A percentile compares a stretch with the other conserved stretches of the same genome.
Conservation (phyloP, 345 rosid genomes). For the Acer negundo region DNA sequence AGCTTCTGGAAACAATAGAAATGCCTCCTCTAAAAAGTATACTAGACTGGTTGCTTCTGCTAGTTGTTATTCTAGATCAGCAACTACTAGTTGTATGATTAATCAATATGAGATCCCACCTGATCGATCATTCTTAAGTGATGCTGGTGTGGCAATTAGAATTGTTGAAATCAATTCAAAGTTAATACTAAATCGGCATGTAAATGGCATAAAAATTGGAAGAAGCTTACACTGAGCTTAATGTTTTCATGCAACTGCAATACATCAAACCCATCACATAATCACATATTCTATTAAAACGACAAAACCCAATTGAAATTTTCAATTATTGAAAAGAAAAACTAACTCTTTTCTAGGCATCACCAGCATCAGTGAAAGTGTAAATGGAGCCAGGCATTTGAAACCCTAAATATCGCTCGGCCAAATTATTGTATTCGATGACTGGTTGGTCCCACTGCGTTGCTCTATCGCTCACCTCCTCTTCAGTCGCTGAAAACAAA, state of each 20-base stretch:
- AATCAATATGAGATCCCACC: too few relatives aligned
- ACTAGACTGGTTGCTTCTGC: too few relatives aligned
- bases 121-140: too few relatives aligned
- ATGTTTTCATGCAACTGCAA: conserved; percentile 77
- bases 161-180: too few relatives aligned
- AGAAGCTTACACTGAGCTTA: conserved; percentile 65
- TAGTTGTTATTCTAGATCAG: too few relatives aligned
- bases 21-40: too few relatives aligned
- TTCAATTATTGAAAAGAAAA: not conserved
- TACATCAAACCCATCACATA: not conserved
- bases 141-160: too few relatives aligned
- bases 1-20: too few relatives aligned
- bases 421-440: conserved; percentile 62
- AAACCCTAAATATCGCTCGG: conserved; percentile 80
- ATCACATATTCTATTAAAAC: not conserved
- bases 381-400: conserved; percentile 71
- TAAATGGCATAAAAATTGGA: not conserved
- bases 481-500: conserved; percentile 56
- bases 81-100: too few relatives aligned
- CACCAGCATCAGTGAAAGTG: conserved; percentile 73
- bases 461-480: conserved; percentile 74
- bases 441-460: conserved; percentile 88
- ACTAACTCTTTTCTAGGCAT: conserved; percentile 68
- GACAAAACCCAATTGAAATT: not conserved
- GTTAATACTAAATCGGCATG: not conserved